Conservation (phyloP, 495 filamentous ascomycete species). For the Filosporella fistucella region DNA sequence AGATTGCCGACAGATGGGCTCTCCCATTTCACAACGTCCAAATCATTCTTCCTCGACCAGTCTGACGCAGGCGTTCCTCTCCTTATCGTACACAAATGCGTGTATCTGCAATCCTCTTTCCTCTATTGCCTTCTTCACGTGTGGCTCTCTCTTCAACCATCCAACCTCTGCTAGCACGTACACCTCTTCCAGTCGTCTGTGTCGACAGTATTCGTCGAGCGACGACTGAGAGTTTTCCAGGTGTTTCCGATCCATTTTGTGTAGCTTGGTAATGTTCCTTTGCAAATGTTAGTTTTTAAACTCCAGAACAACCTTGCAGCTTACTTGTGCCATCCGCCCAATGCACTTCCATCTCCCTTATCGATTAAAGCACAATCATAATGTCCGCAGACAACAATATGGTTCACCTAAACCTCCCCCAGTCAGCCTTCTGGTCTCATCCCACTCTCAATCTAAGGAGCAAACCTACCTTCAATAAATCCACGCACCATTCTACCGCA, state of each 20-base stretch:
- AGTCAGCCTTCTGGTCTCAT: neutral
- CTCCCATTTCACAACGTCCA: neutral
- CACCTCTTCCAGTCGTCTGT: constrained; percentile 38
- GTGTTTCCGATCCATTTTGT: neutral
- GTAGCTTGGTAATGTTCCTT: constrained; percentile 10
- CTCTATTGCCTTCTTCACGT: constrained; percentile 43
- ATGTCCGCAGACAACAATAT: constrained; percentile 41
- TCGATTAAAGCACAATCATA: constrained; percentile 38
- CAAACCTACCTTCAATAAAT: constrained; percentile 27
- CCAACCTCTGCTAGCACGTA: constrained; percentile 49
- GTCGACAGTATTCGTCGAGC: constrained; percentile 5
- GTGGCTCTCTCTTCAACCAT: constrained; percentile 41
- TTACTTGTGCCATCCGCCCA: constrained; percentile 11
- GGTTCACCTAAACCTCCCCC: constrained; percentile 28
- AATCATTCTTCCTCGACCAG: constrained; percentile 34
- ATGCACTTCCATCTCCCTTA: neutral
- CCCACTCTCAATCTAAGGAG: neutral
- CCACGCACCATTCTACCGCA: constrained; percentile 31
- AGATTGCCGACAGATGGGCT: no score
- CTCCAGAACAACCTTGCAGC: neutral
- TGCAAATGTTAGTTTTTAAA: neutral
- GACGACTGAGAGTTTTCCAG: neutral
- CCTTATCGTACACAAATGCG: constrained; percentile 52
- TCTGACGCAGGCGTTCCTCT: constrained; percentile 38
- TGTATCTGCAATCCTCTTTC: constrained; percentile 50